Evolutionary conservation across 1,284 basidiomycete species (phyloP).

Genomic region (Leccinum pachyderme): DNA sequence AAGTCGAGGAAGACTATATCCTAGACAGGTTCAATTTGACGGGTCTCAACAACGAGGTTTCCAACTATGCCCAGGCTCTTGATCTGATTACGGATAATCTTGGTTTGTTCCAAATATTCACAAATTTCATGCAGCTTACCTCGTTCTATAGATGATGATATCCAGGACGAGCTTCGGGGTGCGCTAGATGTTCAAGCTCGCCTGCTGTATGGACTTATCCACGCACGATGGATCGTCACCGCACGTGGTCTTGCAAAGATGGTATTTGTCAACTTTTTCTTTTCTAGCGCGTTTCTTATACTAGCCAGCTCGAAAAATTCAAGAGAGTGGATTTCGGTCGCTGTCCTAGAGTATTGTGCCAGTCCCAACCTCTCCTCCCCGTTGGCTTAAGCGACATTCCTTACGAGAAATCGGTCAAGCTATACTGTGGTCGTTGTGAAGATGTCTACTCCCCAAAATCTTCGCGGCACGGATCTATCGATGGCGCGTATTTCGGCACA

Average conservation of each 20-base stretch:
- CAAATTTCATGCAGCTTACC: not conserved
- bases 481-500: conserved; percentile 96
- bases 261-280: conserved; percentile 48
- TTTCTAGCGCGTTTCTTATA: conserved; percentile 5
- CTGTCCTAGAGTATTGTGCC: conserved; percentile 92
- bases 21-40: conserved; percentile 98
- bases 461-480: conserved; percentile 90
- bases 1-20: conserved; percentile 99
- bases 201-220: conserved; percentile 92
- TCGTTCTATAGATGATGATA: conserved; percentile 65
- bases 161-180: conserved; percentile 73
- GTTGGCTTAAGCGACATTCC: conserved; percentile 92
- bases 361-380: conserved; percentile 89
- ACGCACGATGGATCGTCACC: conserved; percentile 96
- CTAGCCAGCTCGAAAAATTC: conserved; percentile 86
- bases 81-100: conserved; percentile 95
- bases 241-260: conserved; percentile 92
- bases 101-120: conserved; percentile 49
- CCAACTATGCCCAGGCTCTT: conserved; percentile 91
- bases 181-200: conserved; percentile 91
- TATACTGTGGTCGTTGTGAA: conserved; percentile 95
- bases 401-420: conserved; percentile 95
- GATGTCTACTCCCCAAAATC: conserved; percentile 96
- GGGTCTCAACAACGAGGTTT: conserved; percentile 94
- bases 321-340: conserved; percentile 95